These are phyloP conservation scores for Emergomyces pasteurianus DNA, from an alignment of 2,329 filamentous ascomycete species.

Conservation along the genomic window DNA sequence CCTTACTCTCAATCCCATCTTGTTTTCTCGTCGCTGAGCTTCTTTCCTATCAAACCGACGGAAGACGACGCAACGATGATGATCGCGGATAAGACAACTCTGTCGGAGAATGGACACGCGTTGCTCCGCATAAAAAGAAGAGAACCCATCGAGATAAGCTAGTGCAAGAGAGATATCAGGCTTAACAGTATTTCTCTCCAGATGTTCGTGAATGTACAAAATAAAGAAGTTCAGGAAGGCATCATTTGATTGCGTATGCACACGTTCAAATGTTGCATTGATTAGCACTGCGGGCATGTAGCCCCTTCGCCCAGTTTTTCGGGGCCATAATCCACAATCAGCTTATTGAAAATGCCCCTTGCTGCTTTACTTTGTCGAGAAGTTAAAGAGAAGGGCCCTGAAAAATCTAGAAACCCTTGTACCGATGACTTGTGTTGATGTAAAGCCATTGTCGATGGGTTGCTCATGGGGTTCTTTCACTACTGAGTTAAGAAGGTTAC, in stretches of 20 bases:
- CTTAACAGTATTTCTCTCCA: not conserved
- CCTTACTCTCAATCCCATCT: conserved; percentile 7
- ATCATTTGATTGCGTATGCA: not conserved
- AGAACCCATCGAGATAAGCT: not conserved
- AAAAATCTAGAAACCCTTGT: not conserved
- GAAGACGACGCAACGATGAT: conserved; percentile 10
- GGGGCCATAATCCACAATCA: not conserved
- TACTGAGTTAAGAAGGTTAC: too few relatives aligned
- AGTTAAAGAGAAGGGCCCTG: not conserved
- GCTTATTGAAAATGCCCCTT: not conserved
- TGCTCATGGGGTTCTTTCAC: too few relatives aligned
- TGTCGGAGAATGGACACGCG: conserved; percentile 4
- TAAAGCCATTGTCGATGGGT: not conserved
- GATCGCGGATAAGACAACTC: conserved; percentile 9
- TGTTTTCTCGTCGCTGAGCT: conserved; percentile 5
- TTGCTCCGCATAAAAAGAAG: not conserved
- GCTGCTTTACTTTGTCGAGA: not conserved
- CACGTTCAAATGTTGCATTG: not conserved
- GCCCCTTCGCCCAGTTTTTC: not conserved
- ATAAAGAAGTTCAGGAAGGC: not conserved
- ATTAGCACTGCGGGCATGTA: not conserved
- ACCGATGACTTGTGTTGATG: not conserved
- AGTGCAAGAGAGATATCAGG: not conserved
- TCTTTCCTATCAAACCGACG: conserved; percentile 9
- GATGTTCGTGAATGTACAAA: not conserved